These are phyloP conservation scores for Chernovozyma aurita DNA, from an alignment of 1,139 yeast species.

Conservation along the genomic window DNA sequence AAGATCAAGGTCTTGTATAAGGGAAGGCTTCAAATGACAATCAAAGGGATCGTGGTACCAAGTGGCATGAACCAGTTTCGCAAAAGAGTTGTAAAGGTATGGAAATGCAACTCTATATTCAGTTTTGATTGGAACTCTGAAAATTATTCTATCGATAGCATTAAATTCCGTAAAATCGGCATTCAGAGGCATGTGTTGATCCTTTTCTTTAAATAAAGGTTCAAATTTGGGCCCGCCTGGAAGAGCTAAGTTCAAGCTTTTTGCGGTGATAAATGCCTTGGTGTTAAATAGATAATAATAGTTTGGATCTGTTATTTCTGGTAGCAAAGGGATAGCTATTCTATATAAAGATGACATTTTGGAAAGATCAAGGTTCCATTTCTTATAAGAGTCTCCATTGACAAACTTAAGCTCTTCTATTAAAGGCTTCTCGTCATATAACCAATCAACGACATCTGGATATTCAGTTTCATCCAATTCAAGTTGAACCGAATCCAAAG, in stretches of 20 bases:
- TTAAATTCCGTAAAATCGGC: slow-evolving; percentile 90
- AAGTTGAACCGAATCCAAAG: slow-evolving; percentile 63
- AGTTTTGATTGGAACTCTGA: slow-evolving; percentile 69
- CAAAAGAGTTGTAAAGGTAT: slow-evolving; percentile 74
- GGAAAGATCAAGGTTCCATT: slow-evolving; percentile 62
- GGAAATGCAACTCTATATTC: slow-evolving; percentile 89
- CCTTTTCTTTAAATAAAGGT: slow-evolving; percentile 65
- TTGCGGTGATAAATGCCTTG: slow-evolving; percentile 80
- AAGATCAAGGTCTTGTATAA: slow-evolving; percentile 35
- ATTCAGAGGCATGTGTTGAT: slow-evolving; percentile 55
- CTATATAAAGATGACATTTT: slow-evolving; percentile 66
- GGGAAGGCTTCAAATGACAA: slow-evolving; percentile 8
- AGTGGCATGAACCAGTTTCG: slow-evolving; percentile 56
- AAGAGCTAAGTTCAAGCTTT: slow-evolving; percentile 77
- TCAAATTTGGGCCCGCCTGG: slow-evolving; percentile 98
- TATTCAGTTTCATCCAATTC: slow-evolving; percentile 63
- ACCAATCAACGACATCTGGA: slow-evolving; percentile 62
- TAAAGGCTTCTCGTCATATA: slow-evolving; percentile 75
- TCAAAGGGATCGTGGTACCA: slow-evolving; percentile 58
- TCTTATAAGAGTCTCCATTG: slow-evolving; percentile 73
- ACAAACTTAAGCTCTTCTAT: slow-evolving; percentile 49
- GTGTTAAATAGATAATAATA: slow-evolving; percentile 69
- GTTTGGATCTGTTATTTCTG: slow-evolving; percentile 53
- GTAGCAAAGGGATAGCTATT: slow-evolving; percentile 64
- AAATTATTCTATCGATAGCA: slow-evolving; percentile 79